Conservation (phyloP, 768 basidiomycete species). For the Lenzites betulinus region DNA sequence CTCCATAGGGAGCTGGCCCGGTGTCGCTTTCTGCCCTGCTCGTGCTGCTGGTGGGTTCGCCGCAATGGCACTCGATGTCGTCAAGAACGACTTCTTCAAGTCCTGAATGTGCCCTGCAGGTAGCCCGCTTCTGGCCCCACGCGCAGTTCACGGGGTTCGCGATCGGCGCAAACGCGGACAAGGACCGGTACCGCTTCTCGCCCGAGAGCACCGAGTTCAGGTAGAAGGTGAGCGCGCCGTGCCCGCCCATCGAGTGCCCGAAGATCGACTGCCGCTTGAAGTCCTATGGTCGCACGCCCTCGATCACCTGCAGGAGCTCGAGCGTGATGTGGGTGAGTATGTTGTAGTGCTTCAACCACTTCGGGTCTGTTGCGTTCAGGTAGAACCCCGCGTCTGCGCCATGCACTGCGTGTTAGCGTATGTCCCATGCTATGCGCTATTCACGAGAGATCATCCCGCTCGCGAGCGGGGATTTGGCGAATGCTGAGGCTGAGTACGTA, state of each 20-base stretch:
- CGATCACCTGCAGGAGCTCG: constrained; percentile 83
- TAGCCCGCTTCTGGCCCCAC: constrained; percentile 92
- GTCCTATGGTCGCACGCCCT: constrained; percentile 58
- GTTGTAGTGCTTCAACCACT: constrained; percentile 76
- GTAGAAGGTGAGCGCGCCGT: constrained; percentile 91
- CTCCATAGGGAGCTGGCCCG: constrained; percentile 91
- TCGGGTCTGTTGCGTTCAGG: constrained; percentile 81
- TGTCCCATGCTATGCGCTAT: too few species aligned
- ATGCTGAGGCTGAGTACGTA: constrained; percentile 22
- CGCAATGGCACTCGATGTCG: constrained; percentile 88
- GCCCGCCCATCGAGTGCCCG: constrained; percentile 98
- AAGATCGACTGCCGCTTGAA: constrained; percentile 82
- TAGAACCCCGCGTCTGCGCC: constrained; percentile 90
- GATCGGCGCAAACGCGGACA: constrained; percentile 86
- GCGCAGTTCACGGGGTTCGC: constrained; percentile 83
- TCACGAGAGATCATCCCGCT: too few species aligned
- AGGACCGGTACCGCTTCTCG: constrained; percentile 73
- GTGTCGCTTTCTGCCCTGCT: constrained; percentile 47
- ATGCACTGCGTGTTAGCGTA: too few species aligned
- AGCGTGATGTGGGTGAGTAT: constrained; percentile 85
- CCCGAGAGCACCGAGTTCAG: constrained; percentile 57
- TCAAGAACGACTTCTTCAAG: constrained; percentile 94
- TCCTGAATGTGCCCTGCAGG: constrained; percentile 96
- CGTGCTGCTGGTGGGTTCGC: constrained; percentile 41
- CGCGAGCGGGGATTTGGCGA: too few species aligned